A percentile compares a stretch with the other conserved stretches of the same genome.
These are phyloP conservation scores for Chimonanthus salicifolius DNA, from an alignment of 164 flowering plant species.

Conservation along the genomic window DNA sequence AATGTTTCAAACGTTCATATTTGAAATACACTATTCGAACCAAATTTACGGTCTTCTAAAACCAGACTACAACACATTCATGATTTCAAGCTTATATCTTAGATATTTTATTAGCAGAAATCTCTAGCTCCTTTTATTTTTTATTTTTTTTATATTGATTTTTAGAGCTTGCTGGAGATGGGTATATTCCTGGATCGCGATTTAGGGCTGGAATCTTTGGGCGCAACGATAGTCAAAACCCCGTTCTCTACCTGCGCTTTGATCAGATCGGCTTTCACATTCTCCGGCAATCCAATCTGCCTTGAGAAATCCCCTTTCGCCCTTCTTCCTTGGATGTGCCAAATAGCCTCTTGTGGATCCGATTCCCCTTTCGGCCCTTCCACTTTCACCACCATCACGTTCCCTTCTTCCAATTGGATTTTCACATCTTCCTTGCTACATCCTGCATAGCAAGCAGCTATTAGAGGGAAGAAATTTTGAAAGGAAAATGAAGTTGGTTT, in stretches of 20 bases:
- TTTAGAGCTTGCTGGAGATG: slow-evolving; percentile 66
- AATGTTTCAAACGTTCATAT: too few species aligned
- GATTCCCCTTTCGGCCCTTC: slow-evolving; percentile 37
- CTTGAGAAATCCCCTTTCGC: slow-evolving; percentile 36
- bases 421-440: slow-evolving; percentile 57
- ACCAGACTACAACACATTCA: background rate
- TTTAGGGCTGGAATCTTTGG: slow-evolving; percentile 52
- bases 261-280: slow-evolving; percentile 71
- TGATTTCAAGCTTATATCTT: too few species aligned
- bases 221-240: slow-evolving; percentile 59
- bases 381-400: slow-evolving; percentile 46
- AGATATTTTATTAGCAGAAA: background rate
- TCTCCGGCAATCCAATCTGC: slow-evolving; percentile 67
- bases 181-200: slow-evolving; percentile 46
- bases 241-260: slow-evolving; percentile 71
- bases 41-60: too few species aligned
- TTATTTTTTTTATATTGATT: too few species aligned
- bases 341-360: slow-evolving; percentile 36
- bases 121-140: too few species aligned
- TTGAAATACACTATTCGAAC: too few species aligned
- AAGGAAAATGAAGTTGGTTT: too few species aligned
- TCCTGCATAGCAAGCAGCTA: slow-evolving; percentile 27
- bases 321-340: slow-evolving; percentile 67
- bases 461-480: background rate
- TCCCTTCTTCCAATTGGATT: slow-evolving; percentile 68